Conservation (phyloP, 176 grass and related monocot genomes). For the Triticum monococcum region DNA sequence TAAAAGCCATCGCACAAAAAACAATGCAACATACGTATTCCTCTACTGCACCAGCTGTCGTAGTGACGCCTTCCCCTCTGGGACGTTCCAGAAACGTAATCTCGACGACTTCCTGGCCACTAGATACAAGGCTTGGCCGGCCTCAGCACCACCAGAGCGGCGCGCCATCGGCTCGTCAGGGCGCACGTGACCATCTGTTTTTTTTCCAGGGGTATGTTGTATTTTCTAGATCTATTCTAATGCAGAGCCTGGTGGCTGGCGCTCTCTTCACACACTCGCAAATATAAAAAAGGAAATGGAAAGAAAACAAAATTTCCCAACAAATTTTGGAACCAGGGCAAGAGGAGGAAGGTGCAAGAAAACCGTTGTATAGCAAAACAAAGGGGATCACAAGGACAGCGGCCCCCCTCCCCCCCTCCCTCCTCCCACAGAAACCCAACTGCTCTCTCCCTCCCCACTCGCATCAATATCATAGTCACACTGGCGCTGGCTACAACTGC, state of each 20-base stretch:
- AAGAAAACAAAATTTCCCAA: not conserved
- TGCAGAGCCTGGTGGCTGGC: too few species aligned
- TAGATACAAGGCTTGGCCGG: not conserved
- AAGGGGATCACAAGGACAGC: constrained; percentile 23
- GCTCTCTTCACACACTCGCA: too few species aligned
- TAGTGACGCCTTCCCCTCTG: too few species aligned
- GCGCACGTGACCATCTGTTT: too few species aligned
- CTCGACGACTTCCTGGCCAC: not conserved
- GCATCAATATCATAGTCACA: not conserved
- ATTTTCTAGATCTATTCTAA: too few species aligned
- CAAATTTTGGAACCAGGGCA: not conserved
- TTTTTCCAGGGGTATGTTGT: fast-evolving
- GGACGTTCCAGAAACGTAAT: not conserved
- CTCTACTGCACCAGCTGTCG: too few species aligned
- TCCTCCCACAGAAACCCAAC: not conserved
- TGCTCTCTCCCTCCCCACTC: not conserved
- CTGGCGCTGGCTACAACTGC: too few species aligned
- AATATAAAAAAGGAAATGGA: too few species aligned
- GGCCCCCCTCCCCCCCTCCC: too few species aligned
- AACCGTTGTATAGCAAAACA: not conserved
- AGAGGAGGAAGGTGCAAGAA: not conserved
- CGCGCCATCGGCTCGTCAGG: too few species aligned
- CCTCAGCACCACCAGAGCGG: too few species aligned
- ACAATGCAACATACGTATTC: too few species aligned
- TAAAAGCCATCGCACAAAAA: not conserved